These are phyloP conservation scores for Colletotrichum sidae DNA, from an alignment of 2,329 filamentous ascomycete genomes.

Conservation along the genomic window DNA sequence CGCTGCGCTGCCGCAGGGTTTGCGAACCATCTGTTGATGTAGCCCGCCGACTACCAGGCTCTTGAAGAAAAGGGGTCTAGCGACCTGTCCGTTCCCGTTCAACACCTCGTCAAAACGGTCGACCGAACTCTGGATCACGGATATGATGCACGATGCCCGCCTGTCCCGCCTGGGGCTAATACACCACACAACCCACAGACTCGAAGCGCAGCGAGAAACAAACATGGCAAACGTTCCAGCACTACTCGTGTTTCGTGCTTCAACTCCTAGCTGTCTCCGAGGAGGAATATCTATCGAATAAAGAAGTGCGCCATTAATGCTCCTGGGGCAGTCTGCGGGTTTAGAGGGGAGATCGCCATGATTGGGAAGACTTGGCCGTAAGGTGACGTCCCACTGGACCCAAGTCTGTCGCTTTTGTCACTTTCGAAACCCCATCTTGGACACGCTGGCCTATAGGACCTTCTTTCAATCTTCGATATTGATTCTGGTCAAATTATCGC, in stretches of 20 bases:
- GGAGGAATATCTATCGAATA: too few species aligned
- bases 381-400: too few species aligned
- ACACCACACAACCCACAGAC: constrained; percentile 17
- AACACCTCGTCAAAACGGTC: constrained; percentile 19
- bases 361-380: too few species aligned
- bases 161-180: constrained; percentile 2
- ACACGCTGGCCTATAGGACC: too few species aligned
- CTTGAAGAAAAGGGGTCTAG: neutral
- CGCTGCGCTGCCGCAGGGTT: neutral
- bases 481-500: neutral
- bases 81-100: neutral
- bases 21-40: neutral
- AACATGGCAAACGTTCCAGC: neutral
- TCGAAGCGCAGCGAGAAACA: constrained; percentile 3
- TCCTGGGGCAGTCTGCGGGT: too few species aligned
- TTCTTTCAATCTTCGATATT: neutral
- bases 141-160: constrained; percentile 17
- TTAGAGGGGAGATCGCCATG: too few species aligned
- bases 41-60: neutral
- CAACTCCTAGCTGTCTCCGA: too few species aligned
- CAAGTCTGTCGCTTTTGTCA: too few species aligned
- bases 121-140: constrained; percentile 28
- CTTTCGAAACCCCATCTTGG: too few species aligned
- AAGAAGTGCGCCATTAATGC: too few species aligned
- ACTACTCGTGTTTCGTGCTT: too few species aligned